A percentile compares a stretch with the other conserved stretches of the same genome.
Conservation (phyloP, 345 rosid genomes). For the Barbarea vulgaris region DNA sequence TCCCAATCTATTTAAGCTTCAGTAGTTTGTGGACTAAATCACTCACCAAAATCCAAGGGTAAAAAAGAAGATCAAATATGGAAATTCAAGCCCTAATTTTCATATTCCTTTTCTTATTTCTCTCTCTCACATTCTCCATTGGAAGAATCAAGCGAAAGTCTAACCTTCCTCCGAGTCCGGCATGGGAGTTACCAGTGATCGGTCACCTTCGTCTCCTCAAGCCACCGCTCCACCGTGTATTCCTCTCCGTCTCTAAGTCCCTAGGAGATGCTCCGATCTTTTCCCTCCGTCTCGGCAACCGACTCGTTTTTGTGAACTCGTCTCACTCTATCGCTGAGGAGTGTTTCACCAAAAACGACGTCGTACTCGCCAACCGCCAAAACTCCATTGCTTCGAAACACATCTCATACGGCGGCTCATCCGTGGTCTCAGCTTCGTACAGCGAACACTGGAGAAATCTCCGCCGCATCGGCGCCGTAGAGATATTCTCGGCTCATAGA, state of each 20-base stretch:
- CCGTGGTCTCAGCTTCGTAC: constrained; percentile 39
- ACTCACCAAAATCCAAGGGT: not conserved
- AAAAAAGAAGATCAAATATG: constrained; percentile 7
- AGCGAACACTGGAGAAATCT: constrained; percentile 62
- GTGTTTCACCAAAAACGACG: constrained; percentile 55
- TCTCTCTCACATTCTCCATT: not conserved
- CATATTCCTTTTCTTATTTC: not conserved
- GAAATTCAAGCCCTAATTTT: constrained; percentile 12
- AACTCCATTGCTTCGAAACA: constrained; percentile 16
- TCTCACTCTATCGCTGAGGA: constrained; percentile 42
- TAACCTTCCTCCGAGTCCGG: constrained; percentile 53
- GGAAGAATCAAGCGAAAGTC: not conserved
- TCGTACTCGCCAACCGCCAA: constrained; percentile 52
- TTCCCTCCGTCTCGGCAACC: constrained; percentile 51
- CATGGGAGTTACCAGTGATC: constrained; percentile 9
- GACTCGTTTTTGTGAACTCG: constrained; percentile 45
- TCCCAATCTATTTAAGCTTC: not conserved
- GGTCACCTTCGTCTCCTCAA: constrained; percentile 39
- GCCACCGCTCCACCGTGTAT: constrained; percentile 20
- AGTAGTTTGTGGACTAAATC: not conserved
- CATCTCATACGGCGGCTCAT: constrained; percentile 42
- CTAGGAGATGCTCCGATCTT: constrained; percentile 44
- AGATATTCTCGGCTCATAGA: constrained; percentile 47
- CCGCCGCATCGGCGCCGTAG: constrained; percentile 46
- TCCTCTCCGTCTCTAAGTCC: constrained; percentile 9